These are phyloP conservation scores for Lodderomyces theae DNA, from an alignment of 1,139 yeast genomes.

Conservation along the genomic window DNA sequence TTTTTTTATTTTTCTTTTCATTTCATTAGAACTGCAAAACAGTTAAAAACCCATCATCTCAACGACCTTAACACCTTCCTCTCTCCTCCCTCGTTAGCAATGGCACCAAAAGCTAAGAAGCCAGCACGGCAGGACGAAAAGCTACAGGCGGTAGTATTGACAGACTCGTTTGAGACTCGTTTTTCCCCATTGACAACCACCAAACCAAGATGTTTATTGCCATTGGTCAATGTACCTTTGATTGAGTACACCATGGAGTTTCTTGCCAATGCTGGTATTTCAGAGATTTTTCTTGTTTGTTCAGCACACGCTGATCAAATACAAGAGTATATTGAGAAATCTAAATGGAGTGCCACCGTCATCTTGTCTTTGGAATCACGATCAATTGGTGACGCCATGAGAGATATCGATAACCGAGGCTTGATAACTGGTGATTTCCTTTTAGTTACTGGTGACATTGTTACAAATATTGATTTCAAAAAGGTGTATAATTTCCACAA, in stretches of 20 bases:
- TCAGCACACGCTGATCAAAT: constrained; percentile 88
- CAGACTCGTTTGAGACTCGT: constrained; percentile 88
- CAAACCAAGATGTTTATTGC: constrained; percentile 84
- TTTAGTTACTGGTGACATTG: constrained; percentile 89
- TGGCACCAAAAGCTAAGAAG: constrained; percentile 35
- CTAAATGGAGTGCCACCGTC: constrained; percentile 84
- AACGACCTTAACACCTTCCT: too few species aligned
- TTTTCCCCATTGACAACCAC: constrained; percentile 88
- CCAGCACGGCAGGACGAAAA: constrained; percentile 63
- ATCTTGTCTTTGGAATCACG: constrained; percentile 84
- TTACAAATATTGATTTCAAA: constrained; percentile 80
- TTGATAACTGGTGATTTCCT: constrained; percentile 85
- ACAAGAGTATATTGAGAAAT: constrained; percentile 73
- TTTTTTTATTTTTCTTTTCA: too few species aligned
- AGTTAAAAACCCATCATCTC: not conserved
- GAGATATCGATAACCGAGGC: constrained; percentile 90
- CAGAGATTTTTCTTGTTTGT: constrained; percentile 87
- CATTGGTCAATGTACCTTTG: constrained; percentile 88
- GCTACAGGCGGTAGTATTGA: constrained; percentile 88
- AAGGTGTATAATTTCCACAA: constrained; percentile 74
- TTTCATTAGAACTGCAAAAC: too few species aligned
- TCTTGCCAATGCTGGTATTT: constrained; percentile 84
- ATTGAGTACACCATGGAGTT: constrained; percentile 94
- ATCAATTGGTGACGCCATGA: constrained; percentile 95
- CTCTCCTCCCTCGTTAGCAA: not conserved